These are phyloP conservation scores for Acer saccharum DNA, from an alignment of 345 rosid genomes.

Conservation along the genomic window DNA sequence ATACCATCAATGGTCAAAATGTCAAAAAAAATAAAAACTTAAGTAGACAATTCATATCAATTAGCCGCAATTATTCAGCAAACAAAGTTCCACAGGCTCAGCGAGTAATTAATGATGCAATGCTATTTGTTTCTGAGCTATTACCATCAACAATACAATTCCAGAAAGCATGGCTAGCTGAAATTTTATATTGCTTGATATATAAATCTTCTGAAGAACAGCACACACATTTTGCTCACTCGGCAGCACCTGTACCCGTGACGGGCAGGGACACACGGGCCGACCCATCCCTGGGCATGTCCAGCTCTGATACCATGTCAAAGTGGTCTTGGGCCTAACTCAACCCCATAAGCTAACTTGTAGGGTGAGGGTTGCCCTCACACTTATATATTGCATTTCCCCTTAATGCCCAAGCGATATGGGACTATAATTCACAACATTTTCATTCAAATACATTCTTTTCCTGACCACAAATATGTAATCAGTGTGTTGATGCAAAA, in stretches of 20 bases:
- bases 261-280: no score
- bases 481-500: neutral
- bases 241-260: no score
- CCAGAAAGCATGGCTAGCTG: neutral
- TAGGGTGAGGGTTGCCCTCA: no score
- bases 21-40: neutral
- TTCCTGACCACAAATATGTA: neutral
- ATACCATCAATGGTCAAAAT: neutral
- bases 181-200: neutral
- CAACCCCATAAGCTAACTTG: no score
- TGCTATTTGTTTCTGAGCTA: conserved; percentile 12
- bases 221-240: neutral
- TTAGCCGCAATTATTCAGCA: neutral
- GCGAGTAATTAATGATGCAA: conserved; percentile 11
- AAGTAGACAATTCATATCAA: neutral
- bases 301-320: no score
- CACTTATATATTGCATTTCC: no score
- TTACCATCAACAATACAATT: neutral
- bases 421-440: no score
- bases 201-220: neutral
- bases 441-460: neutral
- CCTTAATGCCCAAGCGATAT: no score
- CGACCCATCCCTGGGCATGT: no score
- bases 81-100: conserved; percentile 4
- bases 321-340: no score